Base-by-base conservation (phyloP, 768 basidiomycete genomes). In the Rhizopogon sp. region DNA sequence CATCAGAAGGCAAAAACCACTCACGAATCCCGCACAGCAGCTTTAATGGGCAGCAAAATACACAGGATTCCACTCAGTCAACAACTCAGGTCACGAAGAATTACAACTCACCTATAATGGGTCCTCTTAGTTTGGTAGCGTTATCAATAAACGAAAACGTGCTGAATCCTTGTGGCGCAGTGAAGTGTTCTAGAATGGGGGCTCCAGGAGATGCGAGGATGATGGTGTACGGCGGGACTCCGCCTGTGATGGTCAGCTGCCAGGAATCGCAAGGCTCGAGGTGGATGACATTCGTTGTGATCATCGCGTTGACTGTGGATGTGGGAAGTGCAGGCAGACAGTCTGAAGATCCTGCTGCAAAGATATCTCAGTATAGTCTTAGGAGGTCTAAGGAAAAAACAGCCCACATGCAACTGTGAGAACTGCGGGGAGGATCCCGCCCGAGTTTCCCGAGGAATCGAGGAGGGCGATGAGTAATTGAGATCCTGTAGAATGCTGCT, bases 191-290 rank as follows among this genome's bases (percentile, higher is more conserved):
- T 20, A 78, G 64, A 7, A 70, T 63, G 1, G 72, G 66, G 0
- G 76, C 74, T 47, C 70, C 66, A 33, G 72, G 51, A 6, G 70
- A 66, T 33, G 70, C 72, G 25, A 82, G 55, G 0, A 73, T 74
- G 16, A 80, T 56, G 13, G 58, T 72, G 63, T 79, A 80, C 0
- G 80, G 82, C 35, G 73, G 71, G 0, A 65, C 64, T 10, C 77
- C 78, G 6, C 76, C 79, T 10, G 63, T 72, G 44, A 81, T 70
- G 2, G 64, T 70, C 3, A 79, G 55, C 3, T 76, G 74, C 79
- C 79, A 79, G 2, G 75, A 74, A 37, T 76, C 60, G 59, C 79
- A 82, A 11, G 78, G 77, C 40, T 65, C 55, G 2, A 79, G 53
- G 1, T 62, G 20, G 0, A 78, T 76, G 45, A 74, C 65, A 60